These are phyloP conservation scores for Hordeum marinum DNA, from an alignment of 176 grass and related monocot genomes.

Conservation along the genomic window DNA sequence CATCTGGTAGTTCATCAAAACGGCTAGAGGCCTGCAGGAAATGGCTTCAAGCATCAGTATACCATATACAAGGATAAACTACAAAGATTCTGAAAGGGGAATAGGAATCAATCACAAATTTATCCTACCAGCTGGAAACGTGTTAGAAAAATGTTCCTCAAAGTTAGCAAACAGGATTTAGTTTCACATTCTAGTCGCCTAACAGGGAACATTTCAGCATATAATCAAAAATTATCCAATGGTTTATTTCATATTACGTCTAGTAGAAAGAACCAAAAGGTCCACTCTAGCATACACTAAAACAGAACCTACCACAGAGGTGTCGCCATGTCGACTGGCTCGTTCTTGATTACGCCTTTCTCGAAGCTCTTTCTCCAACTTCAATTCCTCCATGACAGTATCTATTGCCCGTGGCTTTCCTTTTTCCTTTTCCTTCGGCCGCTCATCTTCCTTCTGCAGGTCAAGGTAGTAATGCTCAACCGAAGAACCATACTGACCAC, in stretches of 20 bases:
- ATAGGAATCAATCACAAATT: constrained; percentile 3
- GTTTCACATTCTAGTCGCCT: neutral
- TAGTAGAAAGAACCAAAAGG: constrained; percentile 7
- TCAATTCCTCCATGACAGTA: constrained; percentile 94
- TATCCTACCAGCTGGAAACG: neutral
- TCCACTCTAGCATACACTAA: constrained; percentile 4
- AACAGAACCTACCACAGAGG: constrained; percentile 10
- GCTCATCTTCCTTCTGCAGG: constrained; percentile 77
- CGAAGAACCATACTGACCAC: constrained; percentile 6
- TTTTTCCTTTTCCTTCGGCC: constrained; percentile 98
- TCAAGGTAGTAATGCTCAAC: constrained; percentile 17
- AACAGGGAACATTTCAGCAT: neutral
- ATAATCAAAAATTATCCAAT: neutral
- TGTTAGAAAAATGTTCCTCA: neutral
- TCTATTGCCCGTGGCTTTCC: constrained; percentile 87
- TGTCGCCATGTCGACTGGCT: constrained; percentile 63
- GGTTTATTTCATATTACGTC: neutral
- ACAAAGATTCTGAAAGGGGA: constrained; percentile 20
- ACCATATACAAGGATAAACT: constrained; percentile 11
- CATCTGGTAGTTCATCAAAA: constrained; percentile 94
- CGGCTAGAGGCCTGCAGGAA: constrained; percentile 59
- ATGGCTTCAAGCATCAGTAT: constrained; percentile 18
- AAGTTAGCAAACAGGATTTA: neutral
- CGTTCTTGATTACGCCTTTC: constrained; percentile 52
- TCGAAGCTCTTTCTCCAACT: constrained; percentile 84